phyloP scores from a whole-genome alignment of 2,329 filamentous ascomycete species.

The Pseudocercospora eumusae region DNA sequence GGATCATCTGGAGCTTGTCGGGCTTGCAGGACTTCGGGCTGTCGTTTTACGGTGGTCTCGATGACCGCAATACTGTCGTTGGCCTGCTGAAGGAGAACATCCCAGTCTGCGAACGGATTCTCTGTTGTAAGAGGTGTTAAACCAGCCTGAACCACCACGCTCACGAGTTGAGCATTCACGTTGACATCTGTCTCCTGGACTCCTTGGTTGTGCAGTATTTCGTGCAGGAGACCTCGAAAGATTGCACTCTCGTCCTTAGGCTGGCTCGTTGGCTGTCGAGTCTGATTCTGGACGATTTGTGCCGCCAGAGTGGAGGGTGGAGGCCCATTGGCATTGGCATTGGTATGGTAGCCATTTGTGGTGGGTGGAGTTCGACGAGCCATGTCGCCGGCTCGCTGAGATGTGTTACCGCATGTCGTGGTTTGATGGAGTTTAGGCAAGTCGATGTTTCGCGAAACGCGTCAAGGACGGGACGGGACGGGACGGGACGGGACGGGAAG shows the following conservation, averaged over 20 bases:
- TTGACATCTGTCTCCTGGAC: constrained; percentile 65
- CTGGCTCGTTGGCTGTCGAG: constrained; percentile 57
- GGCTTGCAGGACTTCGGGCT: constrained; percentile 64
- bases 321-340: constrained; percentile 41
- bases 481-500: no score
- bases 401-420: neutral
- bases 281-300: constrained; percentile 77
- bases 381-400: constrained; percentile 36
- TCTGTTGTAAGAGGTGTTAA: constrained; percentile 69
- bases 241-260: constrained; percentile 52
- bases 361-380: constrained; percentile 38
- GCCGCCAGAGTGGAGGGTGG: constrained; percentile 81
- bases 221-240: constrained; percentile 72
- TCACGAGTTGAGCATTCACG: constrained; percentile 82
- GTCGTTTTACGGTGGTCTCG: constrained; percentile 71
- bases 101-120: constrained; percentile 65
- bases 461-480: no score
- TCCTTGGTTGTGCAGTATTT: constrained; percentile 53
- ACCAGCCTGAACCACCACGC: constrained; percentile 77
- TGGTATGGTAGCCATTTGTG: constrained; percentile 21
- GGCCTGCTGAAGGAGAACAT: constrained; percentile 60
- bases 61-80: constrained; percentile 77
- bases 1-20: constrained; percentile 42
- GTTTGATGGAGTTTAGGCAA: neutral
- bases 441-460: neutral